Conservation (phyloP, 805 yeast genomes). For the Nakazawaea ishiwadae region DNA sequence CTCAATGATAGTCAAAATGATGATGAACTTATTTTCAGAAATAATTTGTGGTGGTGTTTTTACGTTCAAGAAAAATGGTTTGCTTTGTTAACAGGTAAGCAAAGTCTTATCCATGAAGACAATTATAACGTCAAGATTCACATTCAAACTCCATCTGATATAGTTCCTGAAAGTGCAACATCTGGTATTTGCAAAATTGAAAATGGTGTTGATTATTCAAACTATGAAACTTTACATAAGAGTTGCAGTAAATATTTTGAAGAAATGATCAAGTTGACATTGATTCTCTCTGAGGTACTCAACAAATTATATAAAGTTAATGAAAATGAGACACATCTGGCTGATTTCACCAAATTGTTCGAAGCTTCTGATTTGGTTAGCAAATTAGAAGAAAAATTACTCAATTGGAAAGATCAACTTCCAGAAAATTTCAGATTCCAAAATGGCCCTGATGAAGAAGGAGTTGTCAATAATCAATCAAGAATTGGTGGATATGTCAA, state of each 20-base stretch:
- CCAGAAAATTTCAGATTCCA: not conserved
- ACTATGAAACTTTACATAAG: constrained; percentile 1
- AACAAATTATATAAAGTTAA: not conserved
- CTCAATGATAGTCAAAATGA: not conserved
- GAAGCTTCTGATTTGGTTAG: not conserved
- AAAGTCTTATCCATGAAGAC: constrained; percentile 7
- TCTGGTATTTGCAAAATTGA: not conserved
- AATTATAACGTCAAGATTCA: not conserved
- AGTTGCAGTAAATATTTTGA: constrained; percentile 7
- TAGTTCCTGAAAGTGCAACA: not conserved
- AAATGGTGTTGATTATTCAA: not conserved
- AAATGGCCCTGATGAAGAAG: too few relatives aligned
- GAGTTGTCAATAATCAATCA: not conserved
- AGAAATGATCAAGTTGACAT: constrained; percentile 10
- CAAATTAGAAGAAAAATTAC: constrained; percentile 1
- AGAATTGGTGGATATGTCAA: constrained; percentile 5
- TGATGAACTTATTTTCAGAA: constrained; percentile 6
- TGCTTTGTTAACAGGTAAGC: constrained; percentile 6
- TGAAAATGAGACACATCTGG: not conserved
- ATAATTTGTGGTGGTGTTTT: constrained; percentile 14
- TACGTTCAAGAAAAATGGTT: constrained; percentile 13
- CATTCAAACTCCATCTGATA: constrained; percentile 1
- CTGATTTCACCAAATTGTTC: not conserved
- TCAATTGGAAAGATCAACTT: constrained; percentile 6
- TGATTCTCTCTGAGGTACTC: constrained; percentile 7